Conservation (phyloP, 2,329 filamentous ascomycete genomes). For the Microcyclosporella mali region DNA sequence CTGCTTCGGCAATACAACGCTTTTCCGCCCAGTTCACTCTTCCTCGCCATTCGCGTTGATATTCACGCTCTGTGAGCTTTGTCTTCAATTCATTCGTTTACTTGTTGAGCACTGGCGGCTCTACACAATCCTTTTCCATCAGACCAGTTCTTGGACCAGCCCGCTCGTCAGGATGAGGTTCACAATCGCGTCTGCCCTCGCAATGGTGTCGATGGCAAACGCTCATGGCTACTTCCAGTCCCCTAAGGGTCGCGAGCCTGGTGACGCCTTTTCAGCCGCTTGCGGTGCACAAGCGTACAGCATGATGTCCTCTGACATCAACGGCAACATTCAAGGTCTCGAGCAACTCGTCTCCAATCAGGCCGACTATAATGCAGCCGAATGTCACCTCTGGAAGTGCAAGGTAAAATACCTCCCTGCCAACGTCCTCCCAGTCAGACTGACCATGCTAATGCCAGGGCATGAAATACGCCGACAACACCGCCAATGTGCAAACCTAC, state of each 20-base stretch:
- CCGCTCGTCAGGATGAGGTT: conserved; percentile 13
- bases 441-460: conserved; percentile 38
- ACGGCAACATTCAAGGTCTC: conserved; percentile 53
- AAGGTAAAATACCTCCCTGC: conserved; percentile 34
- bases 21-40: too few species aligned
- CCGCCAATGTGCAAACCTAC: conserved; percentile 47
- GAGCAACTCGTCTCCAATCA: conserved; percentile 41
- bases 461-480: conserved; percentile 52
- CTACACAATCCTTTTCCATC: conserved; percentile 1
- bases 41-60: too few species aligned
- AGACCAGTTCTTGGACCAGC: background rate
- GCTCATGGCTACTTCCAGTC: conserved; percentile 50
- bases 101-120: conserved; percentile 11
- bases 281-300: conserved; percentile 52
- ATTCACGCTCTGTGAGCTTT: conserved; percentile 14
- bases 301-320: conserved; percentile 49
- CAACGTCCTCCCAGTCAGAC: background rate
- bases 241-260: conserved; percentile 47
- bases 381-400: conserved; percentile 29
- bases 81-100: conserved; percentile 10
- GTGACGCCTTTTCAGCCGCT: conserved; percentile 45
- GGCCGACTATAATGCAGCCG: conserved; percentile 20
- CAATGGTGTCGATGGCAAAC: conserved; percentile 42
- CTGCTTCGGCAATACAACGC: too few species aligned
- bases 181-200: conserved; percentile 34